Evolutionary conservation across 2,329 filamentous ascomycete genomes (phyloP).

Genomic region (Talaromyces marneffei): DNA sequence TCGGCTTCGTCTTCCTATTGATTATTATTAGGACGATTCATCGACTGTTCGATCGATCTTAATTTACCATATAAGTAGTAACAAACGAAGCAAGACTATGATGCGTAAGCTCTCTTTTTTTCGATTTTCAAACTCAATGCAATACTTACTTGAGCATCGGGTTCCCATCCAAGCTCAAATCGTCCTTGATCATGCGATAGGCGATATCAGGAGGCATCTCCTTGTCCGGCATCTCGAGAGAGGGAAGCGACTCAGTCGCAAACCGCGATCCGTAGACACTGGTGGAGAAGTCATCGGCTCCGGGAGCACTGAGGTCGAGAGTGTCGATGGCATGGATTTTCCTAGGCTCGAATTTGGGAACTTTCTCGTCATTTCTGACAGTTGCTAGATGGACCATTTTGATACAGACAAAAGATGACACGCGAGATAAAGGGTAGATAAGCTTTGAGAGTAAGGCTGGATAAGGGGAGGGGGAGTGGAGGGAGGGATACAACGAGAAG

Average conservation of each 20-base stretch:
- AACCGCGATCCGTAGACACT: conserved; percentile 86
- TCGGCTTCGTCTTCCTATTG: conserved; percentile 82
- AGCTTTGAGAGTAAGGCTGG: neutral
- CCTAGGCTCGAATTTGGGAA: conserved; percentile 29
- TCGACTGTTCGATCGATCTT: neutral
- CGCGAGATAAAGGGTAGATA: neutral
- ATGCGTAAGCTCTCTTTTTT: neutral
- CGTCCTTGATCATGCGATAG: conserved; percentile 96
- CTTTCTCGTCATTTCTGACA: conserved; percentile 34
- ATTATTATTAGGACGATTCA: neutral
- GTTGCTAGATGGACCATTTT: conserved; percentile 41
- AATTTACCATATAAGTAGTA: conserved; percentile 86
- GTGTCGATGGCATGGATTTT: conserved; percentile 40
- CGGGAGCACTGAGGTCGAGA: conserved; percentile 40
- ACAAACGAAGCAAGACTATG: conserved; percentile 81
- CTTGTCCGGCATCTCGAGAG: conserved; percentile 75
- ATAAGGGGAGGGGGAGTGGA: too few relatives aligned
- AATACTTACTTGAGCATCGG: conserved; percentile 61
- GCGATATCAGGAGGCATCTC: conserved; percentile 91
- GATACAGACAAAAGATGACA: neutral
- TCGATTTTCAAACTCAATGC: neutral
- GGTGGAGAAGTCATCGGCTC: conserved; percentile 54
- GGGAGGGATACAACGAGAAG: neutral
- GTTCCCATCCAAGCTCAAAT: conserved; percentile 84
- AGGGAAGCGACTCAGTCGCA: conserved; percentile 72